Percentiles rank a stretch among this genome's conserved stretches.
These are phyloP conservation scores for Thymus mandschuricus DNA, from an alignment of 257 asterid species.

Conservation along the genomic window DNA sequence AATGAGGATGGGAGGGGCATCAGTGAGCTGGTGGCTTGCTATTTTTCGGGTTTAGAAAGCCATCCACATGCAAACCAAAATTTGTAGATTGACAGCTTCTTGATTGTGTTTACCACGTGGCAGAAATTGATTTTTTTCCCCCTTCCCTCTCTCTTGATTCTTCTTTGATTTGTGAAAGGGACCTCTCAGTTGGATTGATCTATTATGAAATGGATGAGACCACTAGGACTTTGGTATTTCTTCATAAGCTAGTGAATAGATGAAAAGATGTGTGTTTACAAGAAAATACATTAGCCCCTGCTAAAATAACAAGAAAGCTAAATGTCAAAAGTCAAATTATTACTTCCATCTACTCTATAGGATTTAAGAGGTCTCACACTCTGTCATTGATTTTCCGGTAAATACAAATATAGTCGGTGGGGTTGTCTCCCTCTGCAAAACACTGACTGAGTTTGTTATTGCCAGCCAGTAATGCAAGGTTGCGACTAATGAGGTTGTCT, in stretches of 20 bases:
- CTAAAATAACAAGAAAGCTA: not conserved
- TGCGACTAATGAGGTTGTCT: slow-evolving; percentile 79
- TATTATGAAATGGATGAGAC: not conserved
- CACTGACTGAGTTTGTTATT: slow-evolving; percentile 30
- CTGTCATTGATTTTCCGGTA: slow-evolving; percentile 13
- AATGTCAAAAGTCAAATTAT: not conserved
- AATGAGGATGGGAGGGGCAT: too few relatives aligned
- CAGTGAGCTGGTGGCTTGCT: not conserved
- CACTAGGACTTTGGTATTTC: not conserved
- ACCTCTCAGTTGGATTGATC: slow-evolving; percentile 1
- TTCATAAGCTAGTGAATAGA: not conserved
- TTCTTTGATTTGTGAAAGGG: not conserved
- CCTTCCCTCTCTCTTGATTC: not conserved
- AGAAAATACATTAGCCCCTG: not conserved
- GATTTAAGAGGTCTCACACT: not conserved
- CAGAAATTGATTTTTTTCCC: not conserved
- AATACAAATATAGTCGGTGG: slow-evolving; percentile 13
- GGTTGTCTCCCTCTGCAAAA: slow-evolving; percentile 1
- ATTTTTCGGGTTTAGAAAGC: not conserved
- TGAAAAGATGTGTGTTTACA: not conserved
- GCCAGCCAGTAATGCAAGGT: slow-evolving; percentile 80
- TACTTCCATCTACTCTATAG: slow-evolving; percentile 13
- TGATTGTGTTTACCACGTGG: too few relatives aligned
- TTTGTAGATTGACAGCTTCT: not conserved
- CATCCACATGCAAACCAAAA: not conserved